Percentiles rank a stretch among this genome's conserved stretches.
These are phyloP conservation scores for Phytophthora europaea DNA, from an alignment of 352 stramenopile genomes.

Conservation along the genomic window DNA sequence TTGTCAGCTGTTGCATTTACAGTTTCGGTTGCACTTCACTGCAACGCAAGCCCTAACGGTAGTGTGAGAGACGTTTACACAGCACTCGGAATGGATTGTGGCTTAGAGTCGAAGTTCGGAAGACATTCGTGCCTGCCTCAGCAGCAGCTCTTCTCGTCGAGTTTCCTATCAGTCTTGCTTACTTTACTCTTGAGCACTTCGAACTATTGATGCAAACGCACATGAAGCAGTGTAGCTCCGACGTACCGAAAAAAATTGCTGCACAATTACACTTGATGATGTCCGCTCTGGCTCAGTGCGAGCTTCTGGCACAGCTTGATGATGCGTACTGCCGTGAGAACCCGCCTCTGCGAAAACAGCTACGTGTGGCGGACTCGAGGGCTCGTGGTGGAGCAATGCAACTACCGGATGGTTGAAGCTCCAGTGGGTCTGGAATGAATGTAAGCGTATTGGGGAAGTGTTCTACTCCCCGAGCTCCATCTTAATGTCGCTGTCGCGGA, in stretches of 20 bases:
- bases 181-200: slow-evolving; percentile 34
- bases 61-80: neutral
- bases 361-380: slow-evolving; percentile 1
- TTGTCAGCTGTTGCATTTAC: no score
- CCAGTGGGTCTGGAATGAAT: slow-evolving; percentile 11
- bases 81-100: slow-evolving; percentile 19
- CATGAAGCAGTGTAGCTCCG: slow-evolving; percentile 10
- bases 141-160: slow-evolving; percentile 18
- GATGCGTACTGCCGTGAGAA: slow-evolving; percentile 15
- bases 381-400: slow-evolving; percentile 28
- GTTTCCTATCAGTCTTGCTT: slow-evolving; percentile 23
- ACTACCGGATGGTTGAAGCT: slow-evolving; percentile 37
- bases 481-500: slow-evolving; percentile 86
- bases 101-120: slow-evolving; percentile 25
- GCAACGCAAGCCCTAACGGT: neutral
- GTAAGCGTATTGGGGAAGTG: slow-evolving; percentile 15
- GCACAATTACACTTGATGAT: slow-evolving; percentile 28
- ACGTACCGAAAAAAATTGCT: slow-evolving; percentile 18
- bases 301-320: slow-evolving; percentile 22
- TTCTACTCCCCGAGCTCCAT: slow-evolving; percentile 82
- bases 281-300: slow-evolving; percentile 19
- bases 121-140: slow-evolving; percentile 16
- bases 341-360: slow-evolving; percentile 8
- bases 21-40: neutral
- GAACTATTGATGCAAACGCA: slow-evolving; percentile 36